Percentiles rank a stretch among this genome's conserved stretches.
Evolutionary conservation across 2,329 filamentous ascomycete genomes (phyloP).

Genomic region (Colletotrichum cordylinicola): DNA sequence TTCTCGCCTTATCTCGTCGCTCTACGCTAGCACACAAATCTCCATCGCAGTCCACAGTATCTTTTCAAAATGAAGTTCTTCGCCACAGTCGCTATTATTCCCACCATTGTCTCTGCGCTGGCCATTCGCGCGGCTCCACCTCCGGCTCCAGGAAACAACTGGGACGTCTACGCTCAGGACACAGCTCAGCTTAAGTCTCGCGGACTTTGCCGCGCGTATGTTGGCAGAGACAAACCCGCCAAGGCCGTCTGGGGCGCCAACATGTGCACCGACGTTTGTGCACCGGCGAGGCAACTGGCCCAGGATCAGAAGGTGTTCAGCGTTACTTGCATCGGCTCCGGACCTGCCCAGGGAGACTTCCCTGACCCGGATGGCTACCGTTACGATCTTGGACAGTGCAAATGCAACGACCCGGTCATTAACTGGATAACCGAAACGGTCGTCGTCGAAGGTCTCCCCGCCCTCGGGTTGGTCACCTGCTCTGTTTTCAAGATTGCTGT

Average conservation of each 20-base stretch:
- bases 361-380: neutral
- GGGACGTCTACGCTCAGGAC: neutral
- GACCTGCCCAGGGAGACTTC: neutral
- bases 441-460: neutral
- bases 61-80: neutral
- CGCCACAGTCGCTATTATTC: neutral
- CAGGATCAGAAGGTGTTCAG: neutral
- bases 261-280: neutral
- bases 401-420: neutral
- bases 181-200: neutral
- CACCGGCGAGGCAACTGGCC: neutral
- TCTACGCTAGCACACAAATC: neutral
- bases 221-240: neutral
- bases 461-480: neutral
- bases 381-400: neutral
- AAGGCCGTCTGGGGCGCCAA: neutral
- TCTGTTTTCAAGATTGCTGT: neutral
- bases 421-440: neutral
- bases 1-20: neutral
- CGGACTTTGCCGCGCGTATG: neutral
- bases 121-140: neutral
- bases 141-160: neutral
- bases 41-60: neutral
- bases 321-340: neutral
- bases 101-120: neutral